Evolutionary conservation across 2,329 filamentous ascomycete species (phyloP), one percentile per base, ranked within the genome.

Genomic region (Pleoardoris graminearum): DNA sequence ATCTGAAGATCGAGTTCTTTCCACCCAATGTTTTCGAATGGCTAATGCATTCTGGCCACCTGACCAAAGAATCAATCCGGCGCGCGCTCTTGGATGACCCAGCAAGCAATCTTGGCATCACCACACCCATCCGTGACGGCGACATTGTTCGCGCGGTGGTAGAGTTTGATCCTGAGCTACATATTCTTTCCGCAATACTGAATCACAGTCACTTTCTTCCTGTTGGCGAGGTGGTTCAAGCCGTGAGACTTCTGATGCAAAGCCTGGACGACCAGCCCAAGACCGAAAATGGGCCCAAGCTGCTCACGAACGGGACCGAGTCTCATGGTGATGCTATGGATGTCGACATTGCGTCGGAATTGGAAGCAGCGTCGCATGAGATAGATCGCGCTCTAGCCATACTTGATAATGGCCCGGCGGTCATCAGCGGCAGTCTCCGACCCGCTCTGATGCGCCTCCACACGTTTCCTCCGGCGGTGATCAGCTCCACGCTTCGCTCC

Each of bases 401-500:
- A 56, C 77, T 91, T 4, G 82, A 85, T 45, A 80, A 85, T 59
- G 85, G 87, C 25, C 82, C 85, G 37, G 80, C 81, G 55, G 79
- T 82, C 48, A 83, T 87, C 27, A 84, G 83, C 37, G 79, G 83
- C 39, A 84, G 85, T 4, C 75, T 92, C 10, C 87, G 85, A 21
- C 76, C 86, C 14, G 86, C 88, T 0, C 84, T 92, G 42, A 82
- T 83, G 44, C 88, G 88, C 66, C 80, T 93, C 4, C 85, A 85
- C 67, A 80, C 81, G 19, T 88, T 88, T 59, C 84, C 88, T 4
- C 75, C 80, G 4, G 64, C 78, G 0, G 74, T 80, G 1, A 85
- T 89, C 36, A 82, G 88, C 41, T 79, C 81, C 48, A 82, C 83
- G 3, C 79, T 93, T 38, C 85, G 87, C 35, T 77, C 79, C 10